Evolutionary conservation across 164 flowering plant species (phyloP).

Genomic region (Nymphaea thermarum): DNA sequence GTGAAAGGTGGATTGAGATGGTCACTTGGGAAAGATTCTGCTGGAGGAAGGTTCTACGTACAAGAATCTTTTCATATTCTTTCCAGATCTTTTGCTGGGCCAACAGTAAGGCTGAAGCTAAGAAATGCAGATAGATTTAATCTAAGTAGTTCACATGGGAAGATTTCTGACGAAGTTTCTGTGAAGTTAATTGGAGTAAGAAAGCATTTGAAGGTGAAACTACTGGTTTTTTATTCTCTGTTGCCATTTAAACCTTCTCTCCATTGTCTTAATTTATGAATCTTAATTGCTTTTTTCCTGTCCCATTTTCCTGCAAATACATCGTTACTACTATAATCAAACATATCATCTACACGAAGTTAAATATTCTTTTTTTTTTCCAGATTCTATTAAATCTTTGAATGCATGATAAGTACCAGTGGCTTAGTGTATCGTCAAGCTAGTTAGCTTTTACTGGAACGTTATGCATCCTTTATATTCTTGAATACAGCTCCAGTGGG

Average conservation of each 20-base stretch:
- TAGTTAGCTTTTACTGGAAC: too few relatives aligned
- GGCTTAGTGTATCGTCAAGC: too few relatives aligned
- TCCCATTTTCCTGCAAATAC: too few relatives aligned
- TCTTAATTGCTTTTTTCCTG: too few relatives aligned
- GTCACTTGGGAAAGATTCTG: slow-evolving; percentile 37
- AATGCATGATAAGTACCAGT: not conserved
- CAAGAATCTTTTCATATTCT: slow-evolving; percentile 39
- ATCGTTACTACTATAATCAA: too few relatives aligned
- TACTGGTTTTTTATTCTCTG: not conserved
- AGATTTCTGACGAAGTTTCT: slow-evolving; percentile 27
- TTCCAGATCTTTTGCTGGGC: slow-evolving; percentile 17
- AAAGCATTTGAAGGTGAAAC: slow-evolving; percentile 19
- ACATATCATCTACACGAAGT: not conserved
- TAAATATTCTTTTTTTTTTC: not conserved
- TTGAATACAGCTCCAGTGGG: too few relatives aligned
- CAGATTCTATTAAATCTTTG: not conserved
- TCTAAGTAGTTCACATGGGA: slow-evolving; percentile 32
- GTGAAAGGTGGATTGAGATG: slow-evolving; percentile 51
- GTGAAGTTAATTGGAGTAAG: slow-evolving; percentile 26
- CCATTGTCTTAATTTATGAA: not conserved
- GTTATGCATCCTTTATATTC: too few relatives aligned
- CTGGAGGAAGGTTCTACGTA: slow-evolving; percentile 27
- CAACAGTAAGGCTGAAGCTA: slow-evolving; percentile 25
- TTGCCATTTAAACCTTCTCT: not conserved
- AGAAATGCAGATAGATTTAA: slow-evolving; percentile 44